Evolutionary conservation across 1,284 basidiomycete species (phyloP), one percentile per base, ranked within the genome.

Genomic region (Ceratorhiza oryzae-sativae): DNA sequence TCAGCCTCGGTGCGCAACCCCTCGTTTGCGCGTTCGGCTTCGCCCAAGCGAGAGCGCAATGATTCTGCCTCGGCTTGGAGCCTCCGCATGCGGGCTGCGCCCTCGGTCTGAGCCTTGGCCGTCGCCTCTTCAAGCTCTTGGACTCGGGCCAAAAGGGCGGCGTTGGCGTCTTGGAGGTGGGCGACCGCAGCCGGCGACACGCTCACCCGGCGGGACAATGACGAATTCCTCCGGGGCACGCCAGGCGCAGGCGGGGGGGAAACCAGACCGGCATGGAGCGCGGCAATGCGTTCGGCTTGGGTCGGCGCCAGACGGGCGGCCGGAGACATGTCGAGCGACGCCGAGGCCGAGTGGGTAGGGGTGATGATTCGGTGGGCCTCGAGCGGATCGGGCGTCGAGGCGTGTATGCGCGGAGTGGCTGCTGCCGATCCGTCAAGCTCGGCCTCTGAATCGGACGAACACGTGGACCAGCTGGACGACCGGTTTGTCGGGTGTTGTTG

Each of bases 101-200:
- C 65, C 3, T 68, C 65, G 3, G 39, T 42, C 39, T 68, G 65
- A 3, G 65, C 51, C 23, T 56, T 68, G 34, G 65, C 51, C 18
- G 65, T 68, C 15, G 65, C 65, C 13, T 56, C 65, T 34, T 68
- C 65, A 41, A 68, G 65, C 23, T 68, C 65, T 56, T 68, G 5
- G 27, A 68, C 65, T 5, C 65, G 51, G 8, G 51, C 65, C 25
- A 68, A 39, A n/a, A 68, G 65, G 1, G 65, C 65, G 23, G 36
- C 39, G 27, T 56, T 68, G 65, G 65, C 51, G 39, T 68, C 65
- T 65, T 68, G 65, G 12, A 68, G 39, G 25, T 68, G 65, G 15
- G 34, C 18, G 18, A 68, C 65, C 13, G 65, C 65, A 4, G 51
- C 65, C 5, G 65, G 65, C 0, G 36, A 56, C 8, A 68, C 65